Evolutionary conservation across 345 rosid genomes (phyloP), one percentile per base, ranked within the genome.

Genomic region (Salix koriyanagi): DNA sequence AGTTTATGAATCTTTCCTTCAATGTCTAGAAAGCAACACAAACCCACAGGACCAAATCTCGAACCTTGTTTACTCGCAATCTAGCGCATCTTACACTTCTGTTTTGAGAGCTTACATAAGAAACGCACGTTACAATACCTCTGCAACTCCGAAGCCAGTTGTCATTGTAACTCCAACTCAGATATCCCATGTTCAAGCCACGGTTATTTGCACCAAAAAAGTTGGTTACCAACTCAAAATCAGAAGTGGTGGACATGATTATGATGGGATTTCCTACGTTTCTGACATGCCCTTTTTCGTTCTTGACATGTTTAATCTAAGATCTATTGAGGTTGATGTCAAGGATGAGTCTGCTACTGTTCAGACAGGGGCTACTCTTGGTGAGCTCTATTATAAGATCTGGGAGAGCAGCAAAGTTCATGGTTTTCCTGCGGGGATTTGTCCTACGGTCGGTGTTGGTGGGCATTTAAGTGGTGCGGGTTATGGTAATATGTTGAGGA

Each of bases 381-480:
- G 91, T 0, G 94, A 90, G 46, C 79, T 90, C 21, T 90, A 86
- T 2, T 80, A 87, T 58, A 23, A 42, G 0, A 90, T 89, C 11
- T 87, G 81, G 85, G 75, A 86, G 74, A 83, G 78, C 21, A 87
- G 90, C 23, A 83, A 78, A 71, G 65, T 73, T 16, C 86, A 62
- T 42, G 92, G 91, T 0, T 89, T 83, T 26, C 92, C 94, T 0
- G 94, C 87, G 2, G 92, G 92, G 3, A 66, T 89, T 75, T 89
- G 94, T 44, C 92, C 91, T 0, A 90, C 91, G 8, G 94, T 90
- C 2, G 94, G 90, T 9, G 92, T 86, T 8, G 94, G 94, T 6
- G 94, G 94, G 2, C 94, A 89, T 65, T 2, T 90, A 0, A 89
- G 94, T 41, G 92, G 92, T 0, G 94, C 83, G 0, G 94, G 94